Conservation (phyloP, 805 yeast genomes). For the Kazachstania bromeliacearum region DNA sequence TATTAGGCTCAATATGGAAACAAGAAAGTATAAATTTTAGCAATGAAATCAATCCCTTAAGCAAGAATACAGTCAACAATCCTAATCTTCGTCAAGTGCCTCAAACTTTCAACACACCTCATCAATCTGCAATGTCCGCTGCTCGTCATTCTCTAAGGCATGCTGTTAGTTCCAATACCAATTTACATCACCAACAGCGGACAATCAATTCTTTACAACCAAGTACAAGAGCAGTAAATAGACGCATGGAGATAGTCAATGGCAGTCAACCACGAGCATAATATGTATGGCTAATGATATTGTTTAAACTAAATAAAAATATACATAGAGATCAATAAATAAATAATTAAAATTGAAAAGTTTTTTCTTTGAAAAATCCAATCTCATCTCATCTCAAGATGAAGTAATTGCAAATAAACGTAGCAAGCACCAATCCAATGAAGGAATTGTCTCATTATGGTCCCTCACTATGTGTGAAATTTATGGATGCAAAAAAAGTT, state of each 20-base stretch:
- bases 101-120: neutral
- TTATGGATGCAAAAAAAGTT: slow-evolving; percentile 27
- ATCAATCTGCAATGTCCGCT: slow-evolving; percentile 5
- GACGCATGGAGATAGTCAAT: slow-evolving; percentile 23
- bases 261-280: slow-evolving; percentile 10
- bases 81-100: too few relatives aligned
- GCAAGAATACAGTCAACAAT: slow-evolving; percentile 8
- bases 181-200: slow-evolving; percentile 21
- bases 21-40: slow-evolving; percentile 22
- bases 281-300: too few relatives aligned
- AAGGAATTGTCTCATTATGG: slow-evolving; percentile 36
- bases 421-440: too few relatives aligned
- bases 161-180: slow-evolving; percentile 10
- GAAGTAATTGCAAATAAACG: neutral
- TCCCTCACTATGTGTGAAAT: slow-evolving; percentile 59
- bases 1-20: slow-evolving; percentile 24
- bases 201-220: slow-evolving; percentile 28
- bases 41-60: slow-evolving; percentile 18
- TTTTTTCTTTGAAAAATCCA: slow-evolving; percentile 1
- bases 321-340: too few relatives aligned
- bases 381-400: slow-evolving; percentile 1
- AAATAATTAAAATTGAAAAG: neutral
- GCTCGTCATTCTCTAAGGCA: slow-evolving; percentile 12
- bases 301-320: too few relatives aligned
- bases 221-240: slow-evolving; percentile 35